Evolutionary conservation across 1,139 yeast species (phyloP).

Genomic region (Candida buenavistaensis): DNA sequence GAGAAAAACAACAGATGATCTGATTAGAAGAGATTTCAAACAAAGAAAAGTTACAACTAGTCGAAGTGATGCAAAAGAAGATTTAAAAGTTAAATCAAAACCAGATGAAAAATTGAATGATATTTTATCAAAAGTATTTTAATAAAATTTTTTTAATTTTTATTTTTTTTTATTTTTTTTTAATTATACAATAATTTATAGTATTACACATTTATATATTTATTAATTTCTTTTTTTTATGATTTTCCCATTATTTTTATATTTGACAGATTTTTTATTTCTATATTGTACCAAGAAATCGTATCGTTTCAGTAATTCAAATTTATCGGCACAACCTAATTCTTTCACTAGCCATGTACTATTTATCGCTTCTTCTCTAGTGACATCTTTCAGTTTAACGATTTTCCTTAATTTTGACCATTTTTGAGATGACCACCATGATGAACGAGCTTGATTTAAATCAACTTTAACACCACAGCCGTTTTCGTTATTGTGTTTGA

Average conservation of each 20-base stretch:
- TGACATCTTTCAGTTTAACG: constrained; percentile 18
- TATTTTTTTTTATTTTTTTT: too few relatives aligned
- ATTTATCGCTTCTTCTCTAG: constrained; percentile 22
- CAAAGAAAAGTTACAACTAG: constrained; percentile 65
- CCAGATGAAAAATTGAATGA: constrained; percentile 44
- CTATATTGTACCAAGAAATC: constrained; percentile 22
- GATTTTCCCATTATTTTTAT: neutral
- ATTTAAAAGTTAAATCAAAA: constrained; percentile 45
- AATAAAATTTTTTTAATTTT: too few relatives aligned
- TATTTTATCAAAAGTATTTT: constrained; percentile 43
- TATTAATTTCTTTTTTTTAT: neutral
- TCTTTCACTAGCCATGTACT: constrained; percentile 21
- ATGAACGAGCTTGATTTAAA: neutral
- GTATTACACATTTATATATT: too few relatives aligned
- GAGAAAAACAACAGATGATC: constrained; percentile 34
- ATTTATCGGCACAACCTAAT: constrained; percentile 20
- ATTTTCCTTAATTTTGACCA: constrained; percentile 27
- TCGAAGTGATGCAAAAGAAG: constrained; percentile 60
- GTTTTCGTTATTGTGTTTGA: neutral
- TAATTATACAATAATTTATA: constrained; percentile 5
- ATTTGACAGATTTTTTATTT: neutral
- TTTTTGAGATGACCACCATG: constrained; percentile 23
- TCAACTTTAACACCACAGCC: neutral
- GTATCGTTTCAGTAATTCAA: constrained; percentile 24
- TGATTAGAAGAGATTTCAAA: constrained; percentile 54